Conservation (phyloP, 2,329 filamentous ascomycete genomes). For the Biscogniauxia marginata region DNA sequence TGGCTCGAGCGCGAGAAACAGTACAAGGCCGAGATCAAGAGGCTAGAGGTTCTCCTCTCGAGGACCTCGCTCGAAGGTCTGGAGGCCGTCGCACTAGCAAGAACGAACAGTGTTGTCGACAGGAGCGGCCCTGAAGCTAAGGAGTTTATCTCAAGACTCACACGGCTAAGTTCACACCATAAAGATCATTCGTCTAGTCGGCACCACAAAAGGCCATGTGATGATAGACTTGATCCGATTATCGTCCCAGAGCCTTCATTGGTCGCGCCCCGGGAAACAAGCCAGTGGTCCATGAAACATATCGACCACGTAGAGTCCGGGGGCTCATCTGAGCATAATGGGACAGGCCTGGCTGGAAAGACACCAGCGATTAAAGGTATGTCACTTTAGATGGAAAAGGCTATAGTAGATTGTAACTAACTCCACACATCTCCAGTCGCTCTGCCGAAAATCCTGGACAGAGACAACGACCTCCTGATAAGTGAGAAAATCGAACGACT, state of each 20-base stretch:
- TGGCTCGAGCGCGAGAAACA: slow-evolving; percentile 38
- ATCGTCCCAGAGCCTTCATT: slow-evolving; percentile 1
- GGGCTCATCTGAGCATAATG: not conserved
- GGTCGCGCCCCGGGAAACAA: not conserved
- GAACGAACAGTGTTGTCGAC: slow-evolving; percentile 42
- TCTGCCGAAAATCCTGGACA: slow-evolving; percentile 24
- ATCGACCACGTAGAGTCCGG: not conserved
- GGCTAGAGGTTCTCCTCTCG: slow-evolving; percentile 38
- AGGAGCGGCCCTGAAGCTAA: slow-evolving; percentile 32
- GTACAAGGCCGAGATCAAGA: slow-evolving; percentile 40
- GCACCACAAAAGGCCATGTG: not conserved
- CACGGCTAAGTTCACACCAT: slow-evolving; percentile 21
- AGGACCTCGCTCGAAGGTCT: slow-evolving; percentile 38
- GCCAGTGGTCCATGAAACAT: not conserved
- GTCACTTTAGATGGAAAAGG: not conserved
- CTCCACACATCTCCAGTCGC: slow-evolving; percentile 2
- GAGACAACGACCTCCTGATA: slow-evolving; percentile 24
- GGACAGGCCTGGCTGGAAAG: not conserved
- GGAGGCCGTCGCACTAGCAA: slow-evolving; percentile 44
- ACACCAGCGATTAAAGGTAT: not conserved
- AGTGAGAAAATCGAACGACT: slow-evolving; percentile 25
- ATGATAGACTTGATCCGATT: not conserved
- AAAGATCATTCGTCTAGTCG: slow-evolving; percentile 9
- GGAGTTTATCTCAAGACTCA: slow-evolving; percentile 32
- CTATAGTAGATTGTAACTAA: not conserved